A percentile compares a stretch with the other conserved stretches of the same genome.
Conservation (phyloP, 345 rosid species). For the Carallia brachiata region DNA sequence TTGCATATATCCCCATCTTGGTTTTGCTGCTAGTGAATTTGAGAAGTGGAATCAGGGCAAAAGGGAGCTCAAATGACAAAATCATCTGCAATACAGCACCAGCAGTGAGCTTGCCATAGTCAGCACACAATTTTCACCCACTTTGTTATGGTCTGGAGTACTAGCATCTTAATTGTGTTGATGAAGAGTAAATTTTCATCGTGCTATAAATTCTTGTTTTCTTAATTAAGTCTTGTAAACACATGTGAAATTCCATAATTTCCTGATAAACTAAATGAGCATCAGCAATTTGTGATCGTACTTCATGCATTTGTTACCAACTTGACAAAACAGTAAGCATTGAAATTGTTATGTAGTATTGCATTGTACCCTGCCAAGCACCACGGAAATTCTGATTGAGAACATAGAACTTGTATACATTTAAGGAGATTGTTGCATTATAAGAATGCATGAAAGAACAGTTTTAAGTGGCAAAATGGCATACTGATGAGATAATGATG, state of each 20-base stretch:
- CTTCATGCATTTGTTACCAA: too few relatives aligned
- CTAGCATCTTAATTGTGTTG: too few relatives aligned
- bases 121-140: neutral
- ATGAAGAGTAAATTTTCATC: too few relatives aligned
- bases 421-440: neutral
- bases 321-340: neutral
- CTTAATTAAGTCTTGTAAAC: too few relatives aligned
- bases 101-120: neutral
- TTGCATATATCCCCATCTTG: conserved; percentile 78
- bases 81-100: conserved; percentile 60
- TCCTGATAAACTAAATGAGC: too few relatives aligned
- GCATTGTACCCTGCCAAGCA: too few relatives aligned
- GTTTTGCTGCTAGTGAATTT: conserved; percentile 86
- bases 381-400: neutral
- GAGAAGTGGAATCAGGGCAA: conserved; percentile 86
- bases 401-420: neutral
- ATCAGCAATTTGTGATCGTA: too few relatives aligned
- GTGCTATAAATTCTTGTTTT: too few relatives aligned
- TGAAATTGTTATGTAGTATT: neutral
- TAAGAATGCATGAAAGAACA: neutral
- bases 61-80: conserved; percentile 93
- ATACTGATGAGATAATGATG: conserved; percentile 91
- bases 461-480: conserved; percentile 6
- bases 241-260: too few relatives aligned
- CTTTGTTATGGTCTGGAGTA: neutral